A percentile compares a stretch with the other conserved stretches of the same genome.
Evolutionary conservation across 768 basidiomycete genomes (phyloP).

Genomic region (Leucosporidium yakuticum): DNA sequence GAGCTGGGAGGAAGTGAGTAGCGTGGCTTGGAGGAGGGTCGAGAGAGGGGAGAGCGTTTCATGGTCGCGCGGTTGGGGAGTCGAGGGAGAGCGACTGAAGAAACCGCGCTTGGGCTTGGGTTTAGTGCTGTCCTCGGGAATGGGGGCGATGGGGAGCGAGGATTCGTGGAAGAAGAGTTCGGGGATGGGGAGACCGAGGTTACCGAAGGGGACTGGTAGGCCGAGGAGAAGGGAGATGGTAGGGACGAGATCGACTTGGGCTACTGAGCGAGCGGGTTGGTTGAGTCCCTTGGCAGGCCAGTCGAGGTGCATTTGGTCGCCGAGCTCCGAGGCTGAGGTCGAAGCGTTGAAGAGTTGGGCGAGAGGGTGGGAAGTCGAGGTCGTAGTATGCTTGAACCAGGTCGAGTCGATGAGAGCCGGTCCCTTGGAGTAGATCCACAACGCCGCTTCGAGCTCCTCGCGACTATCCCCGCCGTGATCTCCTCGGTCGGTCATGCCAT

Average conservation of each 20-base stretch:
- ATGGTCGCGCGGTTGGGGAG: constrained; percentile 7
- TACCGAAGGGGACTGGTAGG: constrained; percentile 90
- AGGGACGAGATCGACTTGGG: constrained; percentile 91
- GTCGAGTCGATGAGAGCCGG: constrained; percentile 44
- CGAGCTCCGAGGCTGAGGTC: constrained; percentile 36
- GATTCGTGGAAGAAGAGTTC: constrained; percentile 65
- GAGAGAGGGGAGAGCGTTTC: constrained; percentile 39
- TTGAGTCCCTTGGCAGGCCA: constrained; percentile 21
- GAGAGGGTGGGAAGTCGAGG: constrained; percentile 7
- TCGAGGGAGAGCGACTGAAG: constrained; percentile 11
- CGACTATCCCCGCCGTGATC: constrained; percentile 90
- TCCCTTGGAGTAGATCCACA: constrained; percentile 70
- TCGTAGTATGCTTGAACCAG: constrained; percentile 49
- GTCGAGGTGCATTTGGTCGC: constrained; percentile 19
- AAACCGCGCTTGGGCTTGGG: constrained; percentile 19
- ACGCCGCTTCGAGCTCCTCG: constrained; percentile 72
- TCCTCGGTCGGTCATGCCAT: constrained; percentile 91
- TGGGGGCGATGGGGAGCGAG: constrained; percentile 21
- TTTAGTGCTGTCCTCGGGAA: neutral
- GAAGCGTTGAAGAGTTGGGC: neutral
- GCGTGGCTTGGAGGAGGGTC: constrained; percentile 56
- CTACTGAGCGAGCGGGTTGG: constrained; percentile 56
- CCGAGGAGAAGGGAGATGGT: constrained; percentile 83
- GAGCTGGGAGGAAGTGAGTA: constrained; percentile 69
- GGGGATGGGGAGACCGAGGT: constrained; percentile 83